A percentile compares a stretch with the other conserved stretches of the same genome.
phyloP scores from a whole-genome alignment of 441 rosid genomes.

The Gossypium trilobum region DNA sequence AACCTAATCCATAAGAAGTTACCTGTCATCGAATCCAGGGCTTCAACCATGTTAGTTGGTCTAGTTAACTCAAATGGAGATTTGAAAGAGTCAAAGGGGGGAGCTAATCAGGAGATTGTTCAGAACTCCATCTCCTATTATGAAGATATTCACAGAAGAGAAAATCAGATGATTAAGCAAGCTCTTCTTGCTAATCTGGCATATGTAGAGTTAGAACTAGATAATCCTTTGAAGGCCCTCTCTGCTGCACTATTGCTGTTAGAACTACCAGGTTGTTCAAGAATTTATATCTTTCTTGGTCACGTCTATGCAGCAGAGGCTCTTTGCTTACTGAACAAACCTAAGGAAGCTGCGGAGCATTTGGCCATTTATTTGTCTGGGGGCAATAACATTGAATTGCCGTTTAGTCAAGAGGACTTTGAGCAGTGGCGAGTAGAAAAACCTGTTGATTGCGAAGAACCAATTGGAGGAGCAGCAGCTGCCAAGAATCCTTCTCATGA shows the following conservation, averaged over 20 bases:
- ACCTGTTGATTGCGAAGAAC: constrained; percentile 55
- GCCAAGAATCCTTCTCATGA: constrained; percentile 30
- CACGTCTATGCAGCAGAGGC: constrained; percentile 91
- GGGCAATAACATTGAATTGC: constrained; percentile 48
- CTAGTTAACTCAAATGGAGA: constrained; percentile 53
- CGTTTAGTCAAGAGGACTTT: constrained; percentile 59
- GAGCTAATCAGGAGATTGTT: constrained; percentile 50
- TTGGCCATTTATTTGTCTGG: constrained; percentile 54
- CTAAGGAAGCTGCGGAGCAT: constrained; percentile 69
- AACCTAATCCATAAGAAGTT: constrained; percentile 33
- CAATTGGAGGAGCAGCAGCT: constrained; percentile 27
- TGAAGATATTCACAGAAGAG: constrained; percentile 37
- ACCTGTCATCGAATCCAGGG: constrained; percentile 34
- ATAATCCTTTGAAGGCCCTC: constrained; percentile 72
- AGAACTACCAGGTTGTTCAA: constrained; percentile 60
- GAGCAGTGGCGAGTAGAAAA: constrained; percentile 50
- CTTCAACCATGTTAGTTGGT: constrained; percentile 23
- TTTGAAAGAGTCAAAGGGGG: constrained; percentile 57
- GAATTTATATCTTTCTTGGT: constrained; percentile 61
- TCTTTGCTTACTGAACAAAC: constrained; percentile 72
- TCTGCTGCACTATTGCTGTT: constrained; percentile 56
- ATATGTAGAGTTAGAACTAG: constrained; percentile 72
- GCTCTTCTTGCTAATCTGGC: constrained; percentile 71
- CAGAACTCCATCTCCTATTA: constrained; percentile 51
- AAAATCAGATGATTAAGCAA: constrained; percentile 54